These are phyloP conservation scores for Phytophthora crassamura DNA, from an alignment of 352 stramenopile species.

Conservation along the genomic window DNA sequence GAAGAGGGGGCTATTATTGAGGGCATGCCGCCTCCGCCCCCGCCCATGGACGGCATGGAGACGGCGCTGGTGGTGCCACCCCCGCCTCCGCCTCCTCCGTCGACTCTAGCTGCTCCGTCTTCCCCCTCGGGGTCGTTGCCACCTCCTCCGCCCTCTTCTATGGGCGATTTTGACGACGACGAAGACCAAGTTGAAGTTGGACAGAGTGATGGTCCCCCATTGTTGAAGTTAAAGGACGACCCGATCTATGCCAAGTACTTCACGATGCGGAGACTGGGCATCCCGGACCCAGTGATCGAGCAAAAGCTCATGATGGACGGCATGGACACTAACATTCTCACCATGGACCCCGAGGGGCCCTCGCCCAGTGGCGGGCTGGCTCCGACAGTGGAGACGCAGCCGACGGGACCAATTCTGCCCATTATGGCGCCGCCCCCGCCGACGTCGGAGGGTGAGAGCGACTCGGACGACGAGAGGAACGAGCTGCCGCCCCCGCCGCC, in stretches of 20 bases:
- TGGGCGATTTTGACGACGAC: conserved; percentile 38
- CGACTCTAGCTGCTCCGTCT: neutral
- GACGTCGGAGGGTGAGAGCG: conserved; percentile 16
- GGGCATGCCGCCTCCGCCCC: conserved; percentile 20
- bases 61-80: conserved; percentile 33
- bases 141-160: conserved; percentile 36
- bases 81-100: conserved; percentile 30
- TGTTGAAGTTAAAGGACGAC: conserved; percentile 89
- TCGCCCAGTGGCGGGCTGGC: conserved; percentile 61
- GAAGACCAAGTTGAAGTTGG: conserved; percentile 26
- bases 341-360: conserved; percentile 83
- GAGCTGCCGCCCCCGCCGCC: conserved; percentile 42
- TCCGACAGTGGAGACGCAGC: conserved; percentile 35
- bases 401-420: conserved; percentile 40
- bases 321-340: conserved; percentile 69
- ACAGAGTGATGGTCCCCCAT: conserved; percentile 29
- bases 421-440: conserved; percentile 47
- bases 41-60: conserved; percentile 36
- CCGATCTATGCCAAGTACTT: conserved; percentile 87
- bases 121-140: conserved; percentile 25
- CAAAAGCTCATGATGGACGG: conserved; percentile 87
- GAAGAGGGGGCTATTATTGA: conserved; percentile 26
- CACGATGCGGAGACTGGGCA: conserved; percentile 78
- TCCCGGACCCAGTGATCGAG: conserved; percentile 75
- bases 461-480: conserved; percentile 37